Percentiles rank a stretch among this genome's conserved stretches.
Evolutionary conservation across 1,284 basidiomycete genomes (phyloP).

Genomic region (Albatrellus sp.): DNA sequence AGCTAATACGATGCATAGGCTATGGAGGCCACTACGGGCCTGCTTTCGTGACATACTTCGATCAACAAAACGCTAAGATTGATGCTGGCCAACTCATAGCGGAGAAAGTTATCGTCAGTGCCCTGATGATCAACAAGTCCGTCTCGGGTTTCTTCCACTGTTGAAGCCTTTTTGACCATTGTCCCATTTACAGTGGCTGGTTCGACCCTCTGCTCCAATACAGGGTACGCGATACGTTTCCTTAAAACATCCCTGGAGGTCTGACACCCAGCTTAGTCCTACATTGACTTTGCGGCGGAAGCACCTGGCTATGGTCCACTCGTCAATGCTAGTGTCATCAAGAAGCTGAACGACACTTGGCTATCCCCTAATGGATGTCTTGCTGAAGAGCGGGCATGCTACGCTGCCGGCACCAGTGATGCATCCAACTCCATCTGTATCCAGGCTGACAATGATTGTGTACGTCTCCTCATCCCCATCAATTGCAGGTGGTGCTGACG

Average conservation of each 20-base stretch:
- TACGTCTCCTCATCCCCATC: neutral
- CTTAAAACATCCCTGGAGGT: too few species aligned
- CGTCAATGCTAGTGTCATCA: constrained; percentile 15
- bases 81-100: constrained; percentile 23
- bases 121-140: constrained; percentile 27
- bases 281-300: constrained; percentile 36
- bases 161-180: neutral
- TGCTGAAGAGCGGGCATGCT: constrained; percentile 40
- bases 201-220: constrained; percentile 53
- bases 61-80: constrained; percentile 51
- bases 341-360: constrained; percentile 34
- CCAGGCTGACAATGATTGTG: constrained; percentile 18
- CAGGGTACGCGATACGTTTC: too few species aligned
- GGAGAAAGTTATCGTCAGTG: constrained; percentile 26
- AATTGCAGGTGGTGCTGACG: neutral
- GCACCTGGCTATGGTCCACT: neutral
- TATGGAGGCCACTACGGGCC: constrained; percentile 63
- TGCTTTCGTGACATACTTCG: constrained; percentile 51
- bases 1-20: too few species aligned
- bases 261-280: too few species aligned
- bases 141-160: constrained; percentile 13
- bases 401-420: constrained; percentile 29
- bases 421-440: constrained; percentile 35
- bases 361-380: constrained; percentile 36
- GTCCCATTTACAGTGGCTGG: constrained; percentile 39